Base-by-base conservation (phyloP, 495 filamentous ascomycete species). In the Xylaria grammica region DNA sequence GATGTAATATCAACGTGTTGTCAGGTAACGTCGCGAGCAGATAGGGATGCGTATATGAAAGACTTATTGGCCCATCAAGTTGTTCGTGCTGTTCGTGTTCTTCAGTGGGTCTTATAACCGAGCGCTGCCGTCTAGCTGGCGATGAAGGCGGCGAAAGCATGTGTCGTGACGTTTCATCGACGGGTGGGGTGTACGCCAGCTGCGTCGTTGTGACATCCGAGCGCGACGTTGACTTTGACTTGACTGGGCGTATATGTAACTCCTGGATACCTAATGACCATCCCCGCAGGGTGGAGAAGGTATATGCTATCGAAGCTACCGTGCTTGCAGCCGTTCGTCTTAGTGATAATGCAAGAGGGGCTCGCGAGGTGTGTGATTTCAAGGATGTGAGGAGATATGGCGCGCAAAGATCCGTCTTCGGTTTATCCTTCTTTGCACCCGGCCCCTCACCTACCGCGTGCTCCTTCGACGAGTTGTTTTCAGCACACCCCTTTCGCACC, bases 241-340 rank as follows among this genome's bases (percentile, higher is more conserved):
- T 72, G 27, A 68, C 54, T 8, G 71, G 68, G 2, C 68, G 72
- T 26, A 96, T 82, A 26, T 89, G 88, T 24, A 97, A 74, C 73
- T 97, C 94, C 77, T 99, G 95, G 20, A 97, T 86, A 0, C 93
- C 94, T 10, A 97, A 82, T 9, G 91, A 91, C 92, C 93, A 99
- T 19, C 93, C 93, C 53, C 81, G 80, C 11, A 82, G 75, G 44
- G 86, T 90, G 2, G 85, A 85, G 66, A 90, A 81, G 0, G 90
- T 89, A 75, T 97, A 98, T 5, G 94, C 94, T 55, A 98, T 90
- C 11, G 91, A 93, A 2, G 91, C 89, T 9, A 91, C 83, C 5
- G 93, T 86, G 15, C 84, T 82, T 5, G 79, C 75, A 0, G 83
- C 67, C 22, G 85, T 86, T 44, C 81, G 78, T 15, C 92, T 85